phyloP scores from a whole-genome alignment of 768 basidiomycete species.

The Mycena capillaripes region DNA sequence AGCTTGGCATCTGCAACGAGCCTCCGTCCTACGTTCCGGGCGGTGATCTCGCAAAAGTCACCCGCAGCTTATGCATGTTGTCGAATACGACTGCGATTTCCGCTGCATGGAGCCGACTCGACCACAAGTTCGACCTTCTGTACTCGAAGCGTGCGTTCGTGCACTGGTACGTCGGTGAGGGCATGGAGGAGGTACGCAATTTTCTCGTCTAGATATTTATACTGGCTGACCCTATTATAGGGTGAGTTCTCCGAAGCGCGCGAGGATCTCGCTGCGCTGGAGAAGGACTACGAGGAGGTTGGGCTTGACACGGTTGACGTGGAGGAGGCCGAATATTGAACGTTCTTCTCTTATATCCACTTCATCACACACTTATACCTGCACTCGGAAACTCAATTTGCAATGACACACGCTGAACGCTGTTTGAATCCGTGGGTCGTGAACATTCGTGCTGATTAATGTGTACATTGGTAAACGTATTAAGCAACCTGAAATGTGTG shows the following conservation, averaged over 20 bases:
- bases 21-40: constrained; percentile 92
- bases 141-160: constrained; percentile 96
- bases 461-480: constrained; percentile 3
- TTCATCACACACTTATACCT: constrained; percentile 28
- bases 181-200: constrained; percentile 73
- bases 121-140: constrained; percentile 98
- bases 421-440: constrained; percentile 11
- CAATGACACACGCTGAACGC: not conserved
- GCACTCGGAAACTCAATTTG: constrained; percentile 20
- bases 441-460: constrained; percentile 9
- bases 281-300: constrained; percentile 96
- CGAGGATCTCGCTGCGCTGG: constrained; percentile 99
- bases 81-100: constrained; percentile 97
- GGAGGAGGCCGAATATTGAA: constrained; percentile 52
- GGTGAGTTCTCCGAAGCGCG: constrained; percentile 99
- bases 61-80: constrained; percentile 96
- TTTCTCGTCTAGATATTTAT: not conserved
- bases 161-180: constrained; percentile 88
- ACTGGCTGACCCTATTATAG: constrained; percentile 43
- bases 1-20: constrained; percentile 98
- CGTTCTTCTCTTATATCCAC: constrained; percentile 13
- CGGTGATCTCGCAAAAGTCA: constrained; percentile 94
- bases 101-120: constrained; percentile 93
- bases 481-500: constrained; percentile 10
- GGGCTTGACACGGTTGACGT: constrained; percentile 65